Evolutionary conservation across 805 yeast genomes (phyloP).

Genomic region (Ogataea paraovalis): DNA sequence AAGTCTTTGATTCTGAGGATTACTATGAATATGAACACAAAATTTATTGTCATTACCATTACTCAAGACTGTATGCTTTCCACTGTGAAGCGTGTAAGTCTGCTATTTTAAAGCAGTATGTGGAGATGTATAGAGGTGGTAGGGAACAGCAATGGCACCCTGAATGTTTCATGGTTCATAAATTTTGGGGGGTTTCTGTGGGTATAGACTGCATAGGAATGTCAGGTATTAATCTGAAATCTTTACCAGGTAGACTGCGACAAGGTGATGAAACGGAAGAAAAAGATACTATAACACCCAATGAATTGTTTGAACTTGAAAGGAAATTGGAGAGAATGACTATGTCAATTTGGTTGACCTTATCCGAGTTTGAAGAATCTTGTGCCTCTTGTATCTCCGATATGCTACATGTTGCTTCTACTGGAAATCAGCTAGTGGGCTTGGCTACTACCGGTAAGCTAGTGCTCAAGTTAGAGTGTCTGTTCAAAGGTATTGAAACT

Average conservation of each 20-base stretch:
- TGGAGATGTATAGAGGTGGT: constrained; percentile 88
- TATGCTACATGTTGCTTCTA: constrained; percentile 82
- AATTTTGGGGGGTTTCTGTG: constrained; percentile 89
- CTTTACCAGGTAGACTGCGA: constrained; percentile 1
- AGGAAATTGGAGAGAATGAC: constrained; percentile 54
- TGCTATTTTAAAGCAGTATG: constrained; percentile 90
- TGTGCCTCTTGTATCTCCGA: constrained; percentile 87
- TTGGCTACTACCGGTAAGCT: constrained; percentile 65
- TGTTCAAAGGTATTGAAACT: constrained; percentile 71
- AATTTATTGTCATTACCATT: constrained; percentile 89
- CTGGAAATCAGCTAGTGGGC: constrained; percentile 66
- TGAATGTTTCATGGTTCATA: constrained; percentile 96
- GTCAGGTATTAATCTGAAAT: constrained; percentile 17
- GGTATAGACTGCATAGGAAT: constrained; percentile 57
- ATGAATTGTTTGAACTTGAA: constrained; percentile 54
- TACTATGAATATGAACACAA: constrained; percentile 82
- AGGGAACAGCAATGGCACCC: constrained; percentile 98
- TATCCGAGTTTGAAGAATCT: constrained; percentile 86
- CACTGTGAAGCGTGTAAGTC: constrained; percentile 92
- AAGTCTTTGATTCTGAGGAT: constrained; percentile 87
- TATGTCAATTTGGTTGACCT: constrained; percentile 74
- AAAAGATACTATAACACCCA: constrained; percentile 35
- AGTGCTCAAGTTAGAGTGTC: constrained; percentile 66
- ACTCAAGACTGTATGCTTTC: constrained; percentile 78
- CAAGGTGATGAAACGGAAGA: constrained; percentile 10